Conservation (phyloP, 2,329 filamentous ascomycete genomes). For the Aspergillus bombycis region DNA sequence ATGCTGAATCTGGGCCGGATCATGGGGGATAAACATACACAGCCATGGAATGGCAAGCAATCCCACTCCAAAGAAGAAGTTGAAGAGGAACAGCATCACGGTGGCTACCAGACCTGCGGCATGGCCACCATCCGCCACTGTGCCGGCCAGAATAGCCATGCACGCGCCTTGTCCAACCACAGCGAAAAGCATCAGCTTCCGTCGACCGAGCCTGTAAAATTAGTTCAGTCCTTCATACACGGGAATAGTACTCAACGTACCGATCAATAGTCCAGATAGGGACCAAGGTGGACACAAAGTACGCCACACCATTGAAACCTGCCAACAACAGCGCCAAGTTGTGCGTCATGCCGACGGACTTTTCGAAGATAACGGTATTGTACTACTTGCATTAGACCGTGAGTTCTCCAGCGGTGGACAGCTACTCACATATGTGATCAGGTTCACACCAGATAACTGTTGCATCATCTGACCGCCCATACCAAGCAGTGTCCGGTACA, state of each 20-base stretch:
- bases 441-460: slow-evolving; percentile 34
- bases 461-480: slow-evolving; percentile 39
- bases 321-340: slow-evolving; percentile 39
- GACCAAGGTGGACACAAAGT: slow-evolving; percentile 43
- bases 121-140: slow-evolving; percentile 44
- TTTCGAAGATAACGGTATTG: slow-evolving; percentile 50
- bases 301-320: slow-evolving; percentile 48
- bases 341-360: slow-evolving; percentile 48
- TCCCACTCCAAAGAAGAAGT: slow-evolving; percentile 57
- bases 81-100: slow-evolving; percentile 58
- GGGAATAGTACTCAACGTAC: slow-evolving; percentile 4
- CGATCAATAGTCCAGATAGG: slow-evolving; percentile 45
- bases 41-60: slow-evolving; percentile 50
- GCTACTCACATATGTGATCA: slow-evolving; percentile 31
- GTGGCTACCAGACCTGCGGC: slow-evolving; percentile 47
- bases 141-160: slow-evolving; percentile 53
- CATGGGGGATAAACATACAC: slow-evolving; percentile 20
- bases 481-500: slow-evolving; percentile 30
- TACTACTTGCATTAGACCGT: slow-evolving; percentile 23
- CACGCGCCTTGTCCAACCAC: slow-evolving; percentile 55
- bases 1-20: slow-evolving; percentile 27
- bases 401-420: background rate
- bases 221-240: background rate
- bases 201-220: slow-evolving; percentile 47
- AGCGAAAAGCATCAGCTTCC: slow-evolving; percentile 63